Conservation (phyloP, 2,329 filamentous ascomycete genomes). For the Penicillium sp. region DNA sequence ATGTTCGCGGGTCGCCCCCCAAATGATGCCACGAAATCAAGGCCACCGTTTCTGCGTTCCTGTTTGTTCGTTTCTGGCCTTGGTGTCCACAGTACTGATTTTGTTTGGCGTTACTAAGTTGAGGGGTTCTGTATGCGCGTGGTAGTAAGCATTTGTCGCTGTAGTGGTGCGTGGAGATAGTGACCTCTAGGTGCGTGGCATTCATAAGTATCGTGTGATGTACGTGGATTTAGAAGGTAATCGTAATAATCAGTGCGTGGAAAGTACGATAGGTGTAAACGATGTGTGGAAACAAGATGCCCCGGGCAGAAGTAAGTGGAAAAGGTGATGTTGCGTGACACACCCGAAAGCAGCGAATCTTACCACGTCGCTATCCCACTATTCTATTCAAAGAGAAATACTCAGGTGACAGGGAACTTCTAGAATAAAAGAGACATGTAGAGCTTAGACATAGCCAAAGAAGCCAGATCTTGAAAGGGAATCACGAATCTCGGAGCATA, state of each 20-base stretch:
- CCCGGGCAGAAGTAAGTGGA: background rate
- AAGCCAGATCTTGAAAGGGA: background rate
- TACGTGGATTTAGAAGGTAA: background rate
- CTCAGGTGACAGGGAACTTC: background rate
- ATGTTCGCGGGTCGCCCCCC: conserved; percentile 25
- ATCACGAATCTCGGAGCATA: background rate
- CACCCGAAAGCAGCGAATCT: conserved; percentile 19
- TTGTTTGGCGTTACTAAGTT: background rate
- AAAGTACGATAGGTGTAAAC: background rate
- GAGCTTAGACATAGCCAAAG: background rate
- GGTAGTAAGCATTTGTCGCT: background rate
- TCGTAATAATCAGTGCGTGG: background rate
- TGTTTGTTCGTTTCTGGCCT: background rate
- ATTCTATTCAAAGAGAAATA: background rate
- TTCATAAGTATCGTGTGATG: background rate
- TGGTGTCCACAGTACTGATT: background rate
- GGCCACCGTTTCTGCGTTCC: background rate
- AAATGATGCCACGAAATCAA: conserved; percentile 7
- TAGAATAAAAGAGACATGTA: background rate
- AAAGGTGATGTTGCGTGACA: conserved; percentile 19
- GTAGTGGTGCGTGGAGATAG: background rate
- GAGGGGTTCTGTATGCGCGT: conserved; percentile 1
- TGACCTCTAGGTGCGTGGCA: background rate
- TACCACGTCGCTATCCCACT: background rate
- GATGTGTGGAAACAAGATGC: background rate